Percentiles rank a stretch among this genome's conserved stretches.
Conservation (phyloP, 2,329 filamentous ascomycete species). For the Pseudogymnoascus verrucosus region DNA sequence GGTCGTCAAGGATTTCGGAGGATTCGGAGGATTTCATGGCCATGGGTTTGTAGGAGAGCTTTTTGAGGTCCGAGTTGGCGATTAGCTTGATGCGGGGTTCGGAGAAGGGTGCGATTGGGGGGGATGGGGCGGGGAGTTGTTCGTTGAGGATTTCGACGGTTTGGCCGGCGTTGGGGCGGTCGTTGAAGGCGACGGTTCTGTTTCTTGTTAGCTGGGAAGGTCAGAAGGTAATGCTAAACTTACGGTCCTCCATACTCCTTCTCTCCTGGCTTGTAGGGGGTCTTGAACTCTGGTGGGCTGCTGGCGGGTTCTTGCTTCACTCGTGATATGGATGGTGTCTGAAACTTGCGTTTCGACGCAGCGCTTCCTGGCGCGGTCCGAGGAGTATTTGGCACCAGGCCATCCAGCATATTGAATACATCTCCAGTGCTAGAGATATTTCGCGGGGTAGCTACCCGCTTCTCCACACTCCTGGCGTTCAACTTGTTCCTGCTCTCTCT, state of each 20-base stretch:
- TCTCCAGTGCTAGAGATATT: conserved; percentile 49
- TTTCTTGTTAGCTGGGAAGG: neutral
- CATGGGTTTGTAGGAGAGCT: conserved; percentile 85
- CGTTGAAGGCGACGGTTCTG: conserved; percentile 60
- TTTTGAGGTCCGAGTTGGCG: conserved; percentile 81
- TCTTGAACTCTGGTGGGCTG: conserved; percentile 39
- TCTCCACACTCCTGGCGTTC: conserved; percentile 56
- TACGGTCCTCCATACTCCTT: conserved; percentile 19
- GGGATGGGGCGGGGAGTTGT: conserved; percentile 58
- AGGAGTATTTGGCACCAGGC: conserved; percentile 58
- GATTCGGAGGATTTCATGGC: conserved; percentile 91
- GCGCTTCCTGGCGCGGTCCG: conserved; percentile 24
- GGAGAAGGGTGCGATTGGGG: conserved; percentile 62
- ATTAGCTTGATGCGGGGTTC: conserved; percentile 78
- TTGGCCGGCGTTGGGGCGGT: conserved; percentile 72
- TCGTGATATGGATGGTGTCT: conserved; percentile 41
- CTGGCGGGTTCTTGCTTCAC: conserved; percentile 36
- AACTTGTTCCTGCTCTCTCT: conserved; percentile 62
- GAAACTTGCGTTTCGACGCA: conserved; percentile 26
- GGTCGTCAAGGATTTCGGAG: conserved; percentile 87
- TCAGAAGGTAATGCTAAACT: conserved; percentile 8
- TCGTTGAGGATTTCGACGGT: conserved; percentile 76
- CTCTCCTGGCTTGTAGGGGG: conserved; percentile 27
- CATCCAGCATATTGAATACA: conserved; percentile 78
- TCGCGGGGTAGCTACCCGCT: conserved; percentile 57